These are phyloP conservation scores for Coemansia sp. DNA, from an alignment of 192 early-diverging fungal species.

Conservation along the genomic window DNA sequence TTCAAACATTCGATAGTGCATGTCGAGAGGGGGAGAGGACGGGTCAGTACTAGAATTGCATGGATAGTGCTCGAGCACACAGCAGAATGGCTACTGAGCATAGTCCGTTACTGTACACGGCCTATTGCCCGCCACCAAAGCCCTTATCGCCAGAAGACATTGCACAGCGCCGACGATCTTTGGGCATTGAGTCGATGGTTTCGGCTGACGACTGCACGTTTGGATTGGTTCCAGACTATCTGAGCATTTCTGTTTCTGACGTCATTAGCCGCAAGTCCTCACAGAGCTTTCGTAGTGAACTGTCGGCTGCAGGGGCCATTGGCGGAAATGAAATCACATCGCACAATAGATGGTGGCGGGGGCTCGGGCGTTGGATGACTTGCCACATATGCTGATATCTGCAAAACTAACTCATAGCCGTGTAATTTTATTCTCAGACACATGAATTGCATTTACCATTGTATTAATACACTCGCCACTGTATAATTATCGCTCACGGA, in stretches of 20 bases:
- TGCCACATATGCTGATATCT: not conserved
- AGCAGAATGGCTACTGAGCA: not conserved
- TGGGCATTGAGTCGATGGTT: conserved; percentile 29
- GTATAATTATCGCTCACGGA: too few relatives aligned
- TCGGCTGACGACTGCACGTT: conserved; percentile 12
- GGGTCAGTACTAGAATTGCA: not conserved
- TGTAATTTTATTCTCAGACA: not conserved
- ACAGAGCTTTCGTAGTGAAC: conserved; percentile 7
- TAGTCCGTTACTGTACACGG: conserved; percentile 12
- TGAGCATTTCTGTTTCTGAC: not conserved
- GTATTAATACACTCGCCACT: not conserved
- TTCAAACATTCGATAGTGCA: not conserved
- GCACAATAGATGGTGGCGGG: not conserved
- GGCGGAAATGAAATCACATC: not conserved
- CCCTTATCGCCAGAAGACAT: conserved; percentile 49
- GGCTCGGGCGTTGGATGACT: not conserved
- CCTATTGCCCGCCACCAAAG: conserved; percentile 41
- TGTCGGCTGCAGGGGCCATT: not conserved
- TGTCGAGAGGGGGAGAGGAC: not conserved
- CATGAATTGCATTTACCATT: not conserved
- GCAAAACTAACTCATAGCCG: not conserved
- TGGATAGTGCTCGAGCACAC: not conserved
- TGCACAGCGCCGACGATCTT: conserved; percentile 36
- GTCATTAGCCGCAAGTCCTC: conserved; percentile 3
- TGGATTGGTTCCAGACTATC: conserved; percentile 2